Evolutionary conservation across 1,284 basidiomycete species (phyloP).

Genomic region (Abortiporus biennis): DNA sequence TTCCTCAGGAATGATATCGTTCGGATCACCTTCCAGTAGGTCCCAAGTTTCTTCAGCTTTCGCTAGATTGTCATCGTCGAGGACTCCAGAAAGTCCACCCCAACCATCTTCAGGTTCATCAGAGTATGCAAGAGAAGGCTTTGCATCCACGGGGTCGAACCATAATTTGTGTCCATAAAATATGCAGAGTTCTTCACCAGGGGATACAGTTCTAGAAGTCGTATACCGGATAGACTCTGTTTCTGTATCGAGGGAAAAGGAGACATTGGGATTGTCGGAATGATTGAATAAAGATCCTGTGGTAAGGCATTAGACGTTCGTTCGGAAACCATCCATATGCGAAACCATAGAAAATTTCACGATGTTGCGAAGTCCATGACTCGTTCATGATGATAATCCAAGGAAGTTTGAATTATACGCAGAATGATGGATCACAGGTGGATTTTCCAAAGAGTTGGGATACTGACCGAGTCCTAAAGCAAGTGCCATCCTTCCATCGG

Average conservation of each 20-base stretch:
- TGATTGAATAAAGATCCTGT: conserved; percentile 82
- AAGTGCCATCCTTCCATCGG: conserved; percentile 77
- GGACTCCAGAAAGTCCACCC: conserved; percentile 36
- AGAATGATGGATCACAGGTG: no score
- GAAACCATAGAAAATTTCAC: no score
- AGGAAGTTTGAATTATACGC: no score
- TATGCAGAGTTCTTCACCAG: conserved; percentile 75
- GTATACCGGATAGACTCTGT: conserved; percentile 66
- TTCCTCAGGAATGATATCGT: conserved; percentile 45
- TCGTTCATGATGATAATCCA: no score
- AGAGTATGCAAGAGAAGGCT: not conserved
- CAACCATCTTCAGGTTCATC: conserved; percentile 34
- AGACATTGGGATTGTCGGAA: conserved; percentile 65
- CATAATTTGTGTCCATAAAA: conserved; percentile 69
- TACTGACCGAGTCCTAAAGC: conserved; percentile 78
- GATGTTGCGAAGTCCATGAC: no score
- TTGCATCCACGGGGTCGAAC: conserved; percentile 41
- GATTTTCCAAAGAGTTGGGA: not conserved
- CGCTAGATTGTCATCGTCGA: conserved; percentile 13
- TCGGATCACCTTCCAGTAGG: conserved; percentile 26
- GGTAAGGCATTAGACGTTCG: not conserved
- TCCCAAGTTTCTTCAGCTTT: conserved; percentile 19
- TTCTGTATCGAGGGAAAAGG: conserved; percentile 47
- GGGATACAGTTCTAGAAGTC: conserved; percentile 44
- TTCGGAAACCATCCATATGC: no score